Percentiles rank a stretch among this genome's conserved stretches.
These are phyloP conservation scores for Trametes meyenii DNA, from an alignment of 768 basidiomycete species.

Conservation along the genomic window DNA sequence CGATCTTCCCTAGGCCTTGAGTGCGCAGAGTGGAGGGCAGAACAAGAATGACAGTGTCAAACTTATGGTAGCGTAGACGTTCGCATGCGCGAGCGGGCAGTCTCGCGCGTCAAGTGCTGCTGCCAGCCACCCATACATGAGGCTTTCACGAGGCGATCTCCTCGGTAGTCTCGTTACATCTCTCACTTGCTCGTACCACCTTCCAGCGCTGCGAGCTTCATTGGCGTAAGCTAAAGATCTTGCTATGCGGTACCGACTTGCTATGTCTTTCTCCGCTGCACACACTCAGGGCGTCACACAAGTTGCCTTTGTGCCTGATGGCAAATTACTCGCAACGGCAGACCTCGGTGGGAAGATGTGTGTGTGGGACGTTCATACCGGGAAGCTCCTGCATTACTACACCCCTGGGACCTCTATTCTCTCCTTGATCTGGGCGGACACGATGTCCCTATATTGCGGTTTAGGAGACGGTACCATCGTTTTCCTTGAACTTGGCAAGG, in stretches of 20 bases:
- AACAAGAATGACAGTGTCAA: no score
- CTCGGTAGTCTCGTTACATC: no score
- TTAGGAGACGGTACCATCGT: neutral
- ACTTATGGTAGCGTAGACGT: no score
- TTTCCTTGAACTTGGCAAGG: neutral
- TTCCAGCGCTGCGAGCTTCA: no score
- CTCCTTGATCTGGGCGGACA: neutral
- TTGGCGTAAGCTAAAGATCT: no score
- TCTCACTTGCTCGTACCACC: no score
- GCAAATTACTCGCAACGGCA: neutral
- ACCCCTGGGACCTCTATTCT: constrained; percentile 2
- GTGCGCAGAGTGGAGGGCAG: no score
- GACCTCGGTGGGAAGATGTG: neutral
- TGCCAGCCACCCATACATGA: no score
- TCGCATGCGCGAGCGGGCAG: no score
- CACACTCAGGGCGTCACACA: constrained; percentile 3
- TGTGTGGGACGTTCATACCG: neutral
- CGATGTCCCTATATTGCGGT: neutral
- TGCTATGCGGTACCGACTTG: neutral
- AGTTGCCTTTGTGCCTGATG: neutral
- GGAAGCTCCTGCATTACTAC: neutral
- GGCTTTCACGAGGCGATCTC: no score
- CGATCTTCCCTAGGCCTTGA: no score
- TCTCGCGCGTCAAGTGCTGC: no score
- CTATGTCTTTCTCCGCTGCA: neutral